Conservation (phyloP, 345 rosid species). For the Crucihimalaya himalaica region DNA sequence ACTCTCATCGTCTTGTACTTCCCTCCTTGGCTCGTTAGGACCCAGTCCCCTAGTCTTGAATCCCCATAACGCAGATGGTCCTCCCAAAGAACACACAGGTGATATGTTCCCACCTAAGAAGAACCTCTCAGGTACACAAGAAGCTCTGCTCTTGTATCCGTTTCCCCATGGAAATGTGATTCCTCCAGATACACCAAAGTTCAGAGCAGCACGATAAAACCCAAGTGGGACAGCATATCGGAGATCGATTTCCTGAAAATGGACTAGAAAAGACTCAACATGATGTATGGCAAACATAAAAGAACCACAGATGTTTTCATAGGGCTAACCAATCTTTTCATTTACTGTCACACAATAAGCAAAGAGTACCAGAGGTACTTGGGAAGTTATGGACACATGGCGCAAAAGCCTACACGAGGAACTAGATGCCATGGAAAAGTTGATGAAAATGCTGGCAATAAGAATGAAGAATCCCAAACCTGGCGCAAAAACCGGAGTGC, state of each 20-base stretch:
- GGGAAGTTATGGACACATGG: not conserved
- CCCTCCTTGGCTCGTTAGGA: conserved; percentile 80
- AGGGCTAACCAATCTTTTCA: conserved; percentile 15
- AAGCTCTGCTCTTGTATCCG: conserved; percentile 58
- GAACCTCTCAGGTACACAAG: conserved; percentile 82
- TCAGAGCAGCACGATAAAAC: conserved; percentile 70
- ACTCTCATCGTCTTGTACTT: conserved; percentile 45
- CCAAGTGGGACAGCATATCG: conserved; percentile 89
- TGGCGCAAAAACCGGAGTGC: conserved; percentile 79
- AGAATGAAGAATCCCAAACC: conserved; percentile 47
- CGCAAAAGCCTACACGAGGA: conserved; percentile 6
- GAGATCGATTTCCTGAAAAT: conserved; percentile 71
- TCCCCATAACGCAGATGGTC: conserved; percentile 89
- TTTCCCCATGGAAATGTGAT: conserved; percentile 76
- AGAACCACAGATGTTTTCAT: conserved; percentile 19
- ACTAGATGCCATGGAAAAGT: conserved; percentile 10
- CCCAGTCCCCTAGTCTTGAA: conserved; percentile 88
- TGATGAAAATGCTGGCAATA: not conserved
- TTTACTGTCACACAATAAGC: not conserved
- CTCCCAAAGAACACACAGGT: conserved; percentile 78
- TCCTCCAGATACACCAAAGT: conserved; percentile 80
- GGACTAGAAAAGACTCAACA: not conserved
- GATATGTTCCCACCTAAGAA: conserved; percentile 92
- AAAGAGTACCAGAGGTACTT: not conserved
- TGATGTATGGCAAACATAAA: conserved; percentile 3